These are phyloP conservation scores for Melastoma candidum DNA, from an alignment of 441 rosid genomes.

Conservation along the genomic window DNA sequence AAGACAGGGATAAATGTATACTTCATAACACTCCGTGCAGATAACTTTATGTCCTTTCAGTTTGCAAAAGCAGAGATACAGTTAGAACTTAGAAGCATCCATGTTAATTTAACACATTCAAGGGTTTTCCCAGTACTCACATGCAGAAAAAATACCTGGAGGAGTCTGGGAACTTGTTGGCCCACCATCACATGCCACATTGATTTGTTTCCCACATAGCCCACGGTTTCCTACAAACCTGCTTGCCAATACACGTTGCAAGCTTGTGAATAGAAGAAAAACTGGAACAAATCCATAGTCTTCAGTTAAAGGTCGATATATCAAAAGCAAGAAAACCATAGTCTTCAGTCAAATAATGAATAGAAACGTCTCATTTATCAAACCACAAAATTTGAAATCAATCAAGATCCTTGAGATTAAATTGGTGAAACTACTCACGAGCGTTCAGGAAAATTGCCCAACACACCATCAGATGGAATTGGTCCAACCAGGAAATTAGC, in stretches of 20 bases:
- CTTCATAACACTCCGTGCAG: too few species aligned
- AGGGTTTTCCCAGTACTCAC: too few species aligned
- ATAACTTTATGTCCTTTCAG: too few species aligned
- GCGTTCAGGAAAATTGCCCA: conserved; percentile 45
- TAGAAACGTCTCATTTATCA: conserved; percentile 7
- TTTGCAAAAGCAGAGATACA: too few species aligned
- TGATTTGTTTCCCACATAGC: conserved; percentile 83
- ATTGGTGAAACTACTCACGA: conserved; percentile 47
- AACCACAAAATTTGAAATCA: background rate
- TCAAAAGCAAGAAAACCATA: too few species aligned
- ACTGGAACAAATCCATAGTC: background rate
- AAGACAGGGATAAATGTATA: too few species aligned
- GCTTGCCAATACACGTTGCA: conserved; percentile 12
- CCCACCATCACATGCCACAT: conserved; percentile 50
- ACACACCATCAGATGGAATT: conserved; percentile 74
- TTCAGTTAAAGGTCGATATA: background rate
- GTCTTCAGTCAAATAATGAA: too few species aligned
- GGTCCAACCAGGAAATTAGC: conserved; percentile 81
- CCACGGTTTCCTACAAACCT: conserved; percentile 79
- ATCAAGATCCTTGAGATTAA: too few species aligned
- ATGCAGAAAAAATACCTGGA: conserved; percentile 29
- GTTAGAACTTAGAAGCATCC: too few species aligned
- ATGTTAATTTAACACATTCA: too few species aligned
- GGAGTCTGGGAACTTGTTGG: conserved; percentile 35
- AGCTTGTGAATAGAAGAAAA: conserved; percentile 13